A percentile compares a stretch with the other conserved stretches of the same genome.
phyloP scores from a whole-genome alignment of 2,329 filamentous ascomycete species.

The Fusarium gaditjirri region DNA sequence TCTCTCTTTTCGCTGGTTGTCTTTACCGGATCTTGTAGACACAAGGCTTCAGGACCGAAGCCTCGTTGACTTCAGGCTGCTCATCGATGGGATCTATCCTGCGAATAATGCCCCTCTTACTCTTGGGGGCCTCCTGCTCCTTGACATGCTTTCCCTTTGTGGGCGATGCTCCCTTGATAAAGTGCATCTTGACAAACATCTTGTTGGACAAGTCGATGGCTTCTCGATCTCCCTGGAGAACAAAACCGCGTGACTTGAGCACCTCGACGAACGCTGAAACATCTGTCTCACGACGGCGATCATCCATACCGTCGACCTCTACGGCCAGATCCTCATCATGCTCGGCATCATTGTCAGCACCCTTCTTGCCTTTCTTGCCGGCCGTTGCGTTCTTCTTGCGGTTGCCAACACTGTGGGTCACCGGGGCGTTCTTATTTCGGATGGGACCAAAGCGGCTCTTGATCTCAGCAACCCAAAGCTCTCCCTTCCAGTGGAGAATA shows the following conservation, averaged over 20 bases:
- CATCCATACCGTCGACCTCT: slow-evolving; percentile 75
- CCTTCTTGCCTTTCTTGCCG: slow-evolving; percentile 61
- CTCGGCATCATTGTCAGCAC: slow-evolving; percentile 58
- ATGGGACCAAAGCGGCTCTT: slow-evolving; percentile 81
- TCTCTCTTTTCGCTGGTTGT: neutral
- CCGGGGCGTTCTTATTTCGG: slow-evolving; percentile 52
- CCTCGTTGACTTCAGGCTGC: slow-evolving; percentile 72
- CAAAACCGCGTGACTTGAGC: slow-evolving; percentile 81
- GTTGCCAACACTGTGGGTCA: slow-evolving; percentile 78
- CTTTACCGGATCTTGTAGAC: slow-evolving; percentile 87
- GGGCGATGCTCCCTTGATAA: slow-evolving; percentile 83
- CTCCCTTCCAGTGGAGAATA: slow-evolving; percentile 90
- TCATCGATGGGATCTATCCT: slow-evolving; percentile 65
- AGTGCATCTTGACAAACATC: slow-evolving; percentile 99
- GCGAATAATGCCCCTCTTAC: slow-evolving; percentile 65
- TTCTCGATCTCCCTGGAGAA: slow-evolving; percentile 74
- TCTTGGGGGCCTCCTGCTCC: slow-evolving; percentile 66
- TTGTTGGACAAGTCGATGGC: slow-evolving; percentile 88
- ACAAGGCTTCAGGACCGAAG: slow-evolving; percentile 84
- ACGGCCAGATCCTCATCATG: slow-evolving; percentile 71
- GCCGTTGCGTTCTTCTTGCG: slow-evolving; percentile 62
- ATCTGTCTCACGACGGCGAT: slow-evolving; percentile 79
- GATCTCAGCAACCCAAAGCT: slow-evolving; percentile 97
- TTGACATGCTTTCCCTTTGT: slow-evolving; percentile 78
- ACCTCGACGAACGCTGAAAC: slow-evolving; percentile 89